Base-by-base conservation (phyloP, 2,329 filamentous ascomycete species). In the Trichoderma koningiopsis region DNA sequence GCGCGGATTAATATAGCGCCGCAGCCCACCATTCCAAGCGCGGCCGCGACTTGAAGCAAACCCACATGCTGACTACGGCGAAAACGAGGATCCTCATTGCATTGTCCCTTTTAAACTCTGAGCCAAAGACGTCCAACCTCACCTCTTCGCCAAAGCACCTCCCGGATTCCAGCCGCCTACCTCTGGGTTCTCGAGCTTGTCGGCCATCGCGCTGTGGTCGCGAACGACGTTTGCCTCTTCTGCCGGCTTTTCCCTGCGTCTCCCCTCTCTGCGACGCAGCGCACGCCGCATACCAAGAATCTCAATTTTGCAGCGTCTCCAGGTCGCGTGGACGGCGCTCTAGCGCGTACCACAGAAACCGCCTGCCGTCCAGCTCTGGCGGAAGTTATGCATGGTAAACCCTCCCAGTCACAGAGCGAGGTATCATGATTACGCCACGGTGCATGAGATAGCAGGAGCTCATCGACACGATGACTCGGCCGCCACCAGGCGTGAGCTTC, bases 381-480 rank as follows among this genome's bases (percentile, higher is more conserved):
- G 72, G 70, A 71, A 72, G 75, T 60, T 70, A 70, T 67, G 69
- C 68, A 72, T 71, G 62, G 68, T 73, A 68, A 73, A 73, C 69
- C 59, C 70, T 69, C 27, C 61, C 72, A 71, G 59, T 71, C 72
- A 62, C 67, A 71, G 75, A 77, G 78, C 79, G 79, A 81, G 82
- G 82, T 83, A 88, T 83, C 84, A 88, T 87, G 86, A 84, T 84
- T 77, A 83, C 82, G 82, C 81, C 81, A 82, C 82, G 83, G 83
- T 78, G 80, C 82, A 79, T 82, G 79, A 81, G 82, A 82, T 84
- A 84, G 81, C 83, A 82, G 80, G 81, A 80, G 80, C 80, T 78
- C 79, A 81, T 80, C 78, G 78, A 81, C 85, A 89, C 83, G 83
- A 92, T 92, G 91, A 92, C 92, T 89, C 92, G 92, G 85, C 88